phyloP scores from a whole-genome alignment of 2,329 filamentous ascomycete genomes.

The Thermothelomyces thermophilus region DNA sequence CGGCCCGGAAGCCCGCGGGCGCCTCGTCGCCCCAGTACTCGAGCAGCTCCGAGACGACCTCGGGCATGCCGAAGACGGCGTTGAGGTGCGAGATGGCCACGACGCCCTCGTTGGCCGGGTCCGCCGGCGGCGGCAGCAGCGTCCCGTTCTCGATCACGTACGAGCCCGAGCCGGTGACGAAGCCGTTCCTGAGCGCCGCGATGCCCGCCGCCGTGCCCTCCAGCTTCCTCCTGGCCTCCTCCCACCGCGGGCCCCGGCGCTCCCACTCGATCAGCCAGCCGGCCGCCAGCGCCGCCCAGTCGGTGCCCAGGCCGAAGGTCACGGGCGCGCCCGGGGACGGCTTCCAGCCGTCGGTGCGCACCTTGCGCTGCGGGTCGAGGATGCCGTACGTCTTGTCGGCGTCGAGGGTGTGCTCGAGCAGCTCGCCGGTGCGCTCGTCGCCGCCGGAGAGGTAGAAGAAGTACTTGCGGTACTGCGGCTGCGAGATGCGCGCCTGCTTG shows the following conservation, averaged over 20 bases:
- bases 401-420: constrained; percentile 45
- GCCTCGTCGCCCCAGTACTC: constrained; percentile 41
- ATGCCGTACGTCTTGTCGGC: constrained; percentile 45
- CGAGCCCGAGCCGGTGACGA: constrained; percentile 49
- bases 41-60: constrained; percentile 50
- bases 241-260: constrained; percentile 45
- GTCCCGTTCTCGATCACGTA: constrained; percentile 45
- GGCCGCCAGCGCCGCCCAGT: constrained; percentile 51
- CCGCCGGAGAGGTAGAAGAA: constrained; percentile 53
- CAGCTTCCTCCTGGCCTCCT: constrained; percentile 46
- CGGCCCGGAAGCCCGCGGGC: constrained; percentile 44
- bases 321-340: constrained; percentile 39
- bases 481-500: constrained; percentile 56
- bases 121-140: constrained; percentile 45
- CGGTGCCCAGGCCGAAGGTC: constrained; percentile 47
- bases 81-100: constrained; percentile 50
- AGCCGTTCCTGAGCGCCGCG: constrained; percentile 49
- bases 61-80: constrained; percentile 52
- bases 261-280: constrained; percentile 57
- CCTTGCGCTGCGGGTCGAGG: constrained; percentile 53
- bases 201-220: constrained; percentile 44
- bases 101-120: constrained; percentile 44
- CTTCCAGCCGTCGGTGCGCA: constrained; percentile 45
- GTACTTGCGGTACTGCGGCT: constrained; percentile 49
- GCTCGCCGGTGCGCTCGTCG: constrained; percentile 50